A percentile compares a stretch with the other conserved stretches of the same genome.
These are phyloP conservation scores for Tylopilus sp. DNA, from an alignment of 768 basidiomycete genomes.

Conservation along the genomic window DNA sequence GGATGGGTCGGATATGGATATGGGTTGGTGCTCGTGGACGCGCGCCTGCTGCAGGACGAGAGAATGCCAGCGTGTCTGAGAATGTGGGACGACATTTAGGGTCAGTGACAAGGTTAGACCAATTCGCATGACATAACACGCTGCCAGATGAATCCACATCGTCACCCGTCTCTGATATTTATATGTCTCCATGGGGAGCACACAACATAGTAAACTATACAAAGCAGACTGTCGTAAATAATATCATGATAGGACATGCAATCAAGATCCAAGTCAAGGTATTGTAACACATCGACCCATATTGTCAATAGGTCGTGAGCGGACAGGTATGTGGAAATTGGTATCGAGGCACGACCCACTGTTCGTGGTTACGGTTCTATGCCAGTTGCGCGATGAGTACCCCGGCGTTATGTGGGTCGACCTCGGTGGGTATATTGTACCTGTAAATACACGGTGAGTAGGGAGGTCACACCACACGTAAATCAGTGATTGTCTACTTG, in stretches of 20 bases:
- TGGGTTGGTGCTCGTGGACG: conserved; percentile 25
- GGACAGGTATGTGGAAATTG: background rate
- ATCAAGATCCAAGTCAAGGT: background rate
- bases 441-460: conserved; percentile 36
- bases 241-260: no score
- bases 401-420: conserved; percentile 80
- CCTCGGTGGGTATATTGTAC: conserved; percentile 63
- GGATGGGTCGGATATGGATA: conserved; percentile 51
- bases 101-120: background rate
- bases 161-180: background rate
- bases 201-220: no score
- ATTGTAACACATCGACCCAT: background rate
- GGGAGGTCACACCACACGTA: background rate
- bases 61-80: conserved; percentile 9
- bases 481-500: conserved; percentile 46
- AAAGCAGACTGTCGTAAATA: background rate
- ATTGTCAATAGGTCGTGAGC: background rate
- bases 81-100: conserved; percentile 7
- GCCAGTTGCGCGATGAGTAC: conserved; percentile 69
- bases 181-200: background rate
- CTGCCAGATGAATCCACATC: background rate
- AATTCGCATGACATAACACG: background rate
- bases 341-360: background rate
- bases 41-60: conserved; percentile 15
- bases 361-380: conserved; percentile 5